Evolutionary conservation across 1,284 basidiomycete genomes (phyloP).

Genomic region (Inonotus hispidus): DNA sequence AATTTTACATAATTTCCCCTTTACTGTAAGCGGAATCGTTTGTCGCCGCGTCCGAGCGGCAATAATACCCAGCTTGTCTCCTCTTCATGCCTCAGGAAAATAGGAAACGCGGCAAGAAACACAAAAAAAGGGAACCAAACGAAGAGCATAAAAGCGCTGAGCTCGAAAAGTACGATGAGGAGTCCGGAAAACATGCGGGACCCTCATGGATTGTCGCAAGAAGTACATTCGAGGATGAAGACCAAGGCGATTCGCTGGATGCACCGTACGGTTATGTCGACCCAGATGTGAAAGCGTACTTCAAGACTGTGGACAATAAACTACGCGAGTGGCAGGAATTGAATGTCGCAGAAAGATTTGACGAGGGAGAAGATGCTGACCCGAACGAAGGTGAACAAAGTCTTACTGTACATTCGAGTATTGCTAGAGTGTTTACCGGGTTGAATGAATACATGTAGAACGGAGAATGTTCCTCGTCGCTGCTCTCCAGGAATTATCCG

Average conservation of each 20-base stretch:
- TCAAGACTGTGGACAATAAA: slow-evolving; percentile 80
- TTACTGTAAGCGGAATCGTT: no score
- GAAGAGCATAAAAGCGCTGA: slow-evolving; percentile 21
- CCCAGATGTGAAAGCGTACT: slow-evolving; percentile 86
- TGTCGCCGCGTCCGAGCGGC: no score
- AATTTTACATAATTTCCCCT: no score
- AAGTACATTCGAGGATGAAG: slow-evolving; percentile 21
- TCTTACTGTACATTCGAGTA: background rate
- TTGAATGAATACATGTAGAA: slow-evolving; percentile 41
- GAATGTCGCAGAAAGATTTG: slow-evolving; percentile 26
- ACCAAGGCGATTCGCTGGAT: slow-evolving; percentile 43
- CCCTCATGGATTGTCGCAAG: slow-evolving; percentile 66
- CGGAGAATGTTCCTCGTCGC: slow-evolving; percentile 79
- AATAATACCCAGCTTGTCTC: background rate
- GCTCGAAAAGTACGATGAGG: slow-evolving; percentile 16
- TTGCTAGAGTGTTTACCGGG: background rate
- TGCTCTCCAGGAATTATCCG: slow-evolving; percentile 77
- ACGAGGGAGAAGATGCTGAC: slow-evolving; percentile 48
- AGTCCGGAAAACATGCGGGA: slow-evolving; percentile 27
- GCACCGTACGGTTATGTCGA: slow-evolving; percentile 87
- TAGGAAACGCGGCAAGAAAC: slow-evolving; percentile 71
- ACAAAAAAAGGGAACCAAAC: slow-evolving; percentile 47
- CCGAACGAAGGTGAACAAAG: slow-evolving; percentile 67
- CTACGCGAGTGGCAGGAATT: slow-evolving; percentile 79
- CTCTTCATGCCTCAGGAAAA: slow-evolving; percentile 64